Base-by-base conservation (phyloP, 2,329 filamentous ascomycete genomes). In the Aureobasidium vineae region DNA sequence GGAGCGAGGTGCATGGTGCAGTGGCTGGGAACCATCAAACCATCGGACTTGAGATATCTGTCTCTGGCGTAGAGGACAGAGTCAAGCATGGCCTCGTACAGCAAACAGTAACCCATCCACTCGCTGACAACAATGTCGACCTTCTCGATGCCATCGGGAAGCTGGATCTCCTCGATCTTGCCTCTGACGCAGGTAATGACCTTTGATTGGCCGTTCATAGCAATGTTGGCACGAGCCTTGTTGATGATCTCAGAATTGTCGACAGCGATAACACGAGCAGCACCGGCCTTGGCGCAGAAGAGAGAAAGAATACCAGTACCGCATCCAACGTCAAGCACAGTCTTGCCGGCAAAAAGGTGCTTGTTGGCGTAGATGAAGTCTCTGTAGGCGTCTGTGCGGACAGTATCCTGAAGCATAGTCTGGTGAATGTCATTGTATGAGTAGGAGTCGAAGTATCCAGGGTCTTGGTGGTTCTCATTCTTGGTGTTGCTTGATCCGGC, bases 121-220 rank as follows among this genome's bases (percentile, higher is more conserved):
- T 98, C 93, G 68, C 91, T 96, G 68, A 98, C 89, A 75, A 98
- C 97, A 73, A 98, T 89, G 78, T 98, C 94, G 53, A 97, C 93
- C 73, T 93, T 82, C 64, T 87, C 82, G 8, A 94, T 88, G 1
- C 41, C 73, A 67, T 43, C 73, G 65, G 90, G 92, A 26, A 92
- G 83, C 19, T 65, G 45, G 65, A 96, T 90, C 71, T 97, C 92
- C 77, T 98, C 94, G 68, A 97, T 90, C 73, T 91, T 91, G 43
- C 94, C 93, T 70, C 88, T 86, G 57, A 97, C 81, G 72, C 90
- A 92, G 75, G 88, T 92, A 73, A 98, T 92, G 28, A 84, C 83
- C 72, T 88, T 82, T 31, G 86, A 84, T 43, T 96, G 85, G 0
- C 86, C 87, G 74, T 97, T 97, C 75, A 87, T 86, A 77, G 89